These are phyloP conservation scores for Dactylellina parvicollis DNA, from an alignment of 2,329 filamentous ascomycete species.

Conservation along the genomic window DNA sequence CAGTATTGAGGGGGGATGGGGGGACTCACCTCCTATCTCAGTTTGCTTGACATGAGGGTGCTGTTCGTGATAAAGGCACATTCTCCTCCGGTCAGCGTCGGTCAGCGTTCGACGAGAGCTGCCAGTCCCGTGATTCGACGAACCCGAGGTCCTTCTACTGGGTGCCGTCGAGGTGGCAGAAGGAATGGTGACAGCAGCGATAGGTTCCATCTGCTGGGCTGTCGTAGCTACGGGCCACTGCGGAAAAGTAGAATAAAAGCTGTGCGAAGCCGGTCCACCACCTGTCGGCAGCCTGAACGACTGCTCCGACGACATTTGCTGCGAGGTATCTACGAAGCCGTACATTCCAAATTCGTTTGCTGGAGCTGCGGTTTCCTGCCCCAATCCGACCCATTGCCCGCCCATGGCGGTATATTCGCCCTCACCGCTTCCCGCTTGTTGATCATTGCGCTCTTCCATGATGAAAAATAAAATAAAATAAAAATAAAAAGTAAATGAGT, in stretches of 20 bases:
- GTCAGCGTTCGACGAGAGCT: conserved; percentile 88
- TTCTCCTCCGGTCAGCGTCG: conserved; percentile 85
- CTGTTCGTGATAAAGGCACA: conserved; percentile 93
- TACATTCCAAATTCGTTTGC: conserved; percentile 54
- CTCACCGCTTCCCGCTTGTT: conserved; percentile 42
- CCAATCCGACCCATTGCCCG: conserved; percentile 53
- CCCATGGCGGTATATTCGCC: conserved; percentile 54
- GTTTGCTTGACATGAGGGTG: conserved; percentile 92
- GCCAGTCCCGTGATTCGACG: conserved; percentile 66
- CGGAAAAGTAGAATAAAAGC: conserved; percentile 44
- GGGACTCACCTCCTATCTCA: conserved; percentile 81
- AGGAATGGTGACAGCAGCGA: conserved; percentile 43
- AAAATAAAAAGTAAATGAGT: neutral
- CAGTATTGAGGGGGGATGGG: conserved; percentile 13
- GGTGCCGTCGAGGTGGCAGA: conserved; percentile 69
- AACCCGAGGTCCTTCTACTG: conserved; percentile 66
- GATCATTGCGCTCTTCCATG: conserved; percentile 53
- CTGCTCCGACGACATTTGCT: conserved; percentile 41
- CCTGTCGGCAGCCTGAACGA: conserved; percentile 37
- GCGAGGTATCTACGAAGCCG: conserved; percentile 48
- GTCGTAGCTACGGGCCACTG: conserved; percentile 50
- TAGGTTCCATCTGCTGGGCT: conserved; percentile 43
- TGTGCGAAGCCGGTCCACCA: conserved; percentile 36
- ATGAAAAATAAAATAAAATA: conserved; percentile 12
- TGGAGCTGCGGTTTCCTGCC: conserved; percentile 48